Percentiles rank a stretch among this genome's conserved stretches.
These are phyloP conservation scores for Oxyria digyna DNA, from an alignment of 148 eudicot genomes.

Conservation along the genomic window DNA sequence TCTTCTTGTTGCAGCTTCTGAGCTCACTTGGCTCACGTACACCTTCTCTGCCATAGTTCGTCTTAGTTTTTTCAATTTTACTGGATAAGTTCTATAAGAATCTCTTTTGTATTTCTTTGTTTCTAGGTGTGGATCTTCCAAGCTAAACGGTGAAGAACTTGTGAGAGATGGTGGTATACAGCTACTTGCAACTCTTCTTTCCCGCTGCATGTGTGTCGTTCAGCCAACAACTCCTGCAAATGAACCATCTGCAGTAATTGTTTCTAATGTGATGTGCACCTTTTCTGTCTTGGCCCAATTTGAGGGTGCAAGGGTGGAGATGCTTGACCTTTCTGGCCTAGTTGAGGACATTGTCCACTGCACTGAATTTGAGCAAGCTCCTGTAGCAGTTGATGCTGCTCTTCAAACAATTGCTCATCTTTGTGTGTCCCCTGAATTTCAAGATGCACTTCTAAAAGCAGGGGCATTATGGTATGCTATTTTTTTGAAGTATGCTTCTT, in stretches of 20 bases:
- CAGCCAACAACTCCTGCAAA: conserved; percentile 81
- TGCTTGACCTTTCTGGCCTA: conserved; percentile 71
- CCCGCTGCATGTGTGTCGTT: conserved; percentile 94
- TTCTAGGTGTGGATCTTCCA: conserved; percentile 86
- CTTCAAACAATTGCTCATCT: conserved; percentile 84
- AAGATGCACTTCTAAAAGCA: conserved; percentile 65
- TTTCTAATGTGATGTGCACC: conserved; percentile 78
- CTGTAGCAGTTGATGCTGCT: conserved; percentile 84
- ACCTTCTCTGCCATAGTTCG: conserved; percentile 2
- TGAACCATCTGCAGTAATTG: conserved; percentile 81
- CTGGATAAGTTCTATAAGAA: background rate
- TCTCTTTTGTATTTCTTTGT: background rate
- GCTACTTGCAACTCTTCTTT: conserved; percentile 81
- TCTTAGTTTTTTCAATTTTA: conserved; percentile 2
- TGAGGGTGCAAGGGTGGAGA: conserved; percentile 82
- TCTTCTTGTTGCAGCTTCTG: conserved; percentile 89
- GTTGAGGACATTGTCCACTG: conserved; percentile 91
- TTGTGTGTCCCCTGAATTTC: conserved; percentile 66
- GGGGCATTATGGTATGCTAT: conserved; percentile 76
- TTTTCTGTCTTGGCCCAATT: conserved; percentile 78
- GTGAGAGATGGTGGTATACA: conserved; percentile 96
- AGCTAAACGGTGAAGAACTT: conserved; percentile 96
- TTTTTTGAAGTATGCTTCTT: too few species aligned
- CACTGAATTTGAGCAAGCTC: conserved; percentile 90
- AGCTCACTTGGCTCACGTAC: conserved; percentile 96